Conservation (phyloP, 2,329 filamentous ascomycete species). For the Epichloe aotearoae region DNA sequence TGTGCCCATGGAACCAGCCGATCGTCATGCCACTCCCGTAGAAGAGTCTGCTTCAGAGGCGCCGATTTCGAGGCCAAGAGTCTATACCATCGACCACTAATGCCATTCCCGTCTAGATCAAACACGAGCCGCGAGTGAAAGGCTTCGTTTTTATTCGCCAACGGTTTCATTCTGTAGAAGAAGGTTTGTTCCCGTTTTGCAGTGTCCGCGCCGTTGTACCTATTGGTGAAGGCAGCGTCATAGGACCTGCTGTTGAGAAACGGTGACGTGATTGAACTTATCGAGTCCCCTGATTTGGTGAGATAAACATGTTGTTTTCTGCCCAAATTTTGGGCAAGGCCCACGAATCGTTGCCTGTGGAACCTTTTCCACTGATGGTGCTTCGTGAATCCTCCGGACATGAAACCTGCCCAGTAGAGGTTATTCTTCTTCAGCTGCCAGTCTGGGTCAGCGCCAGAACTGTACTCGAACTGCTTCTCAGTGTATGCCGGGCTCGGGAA, state of each 20-base stretch:
- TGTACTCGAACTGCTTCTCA: slow-evolving; percentile 28
- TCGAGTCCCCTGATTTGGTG: too few species aligned
- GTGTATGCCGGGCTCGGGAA: slow-evolving; percentile 38
- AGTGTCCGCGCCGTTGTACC: too few species aligned
- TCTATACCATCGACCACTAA: too few species aligned
- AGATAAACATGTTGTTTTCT: not conserved
- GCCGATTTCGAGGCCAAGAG: too few species aligned
- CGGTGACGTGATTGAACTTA: slow-evolving; percentile 6
- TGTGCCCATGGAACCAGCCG: slow-evolving; percentile 42
- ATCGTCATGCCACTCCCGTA: slow-evolving; percentile 46
- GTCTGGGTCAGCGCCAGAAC: slow-evolving; percentile 23
- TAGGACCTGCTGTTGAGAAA: slow-evolving; percentile 21
- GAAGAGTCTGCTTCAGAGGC: not conserved
- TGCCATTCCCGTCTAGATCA: too few species aligned
- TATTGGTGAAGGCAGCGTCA: slow-evolving; percentile 29
- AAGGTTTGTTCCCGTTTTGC: too few species aligned
- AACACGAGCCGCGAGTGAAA: too few species aligned
- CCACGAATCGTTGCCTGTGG: slow-evolving; percentile 35
- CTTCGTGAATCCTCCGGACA: slow-evolving; percentile 31
- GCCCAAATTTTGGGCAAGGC: slow-evolving; percentile 21
- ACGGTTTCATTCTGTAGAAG: too few species aligned
- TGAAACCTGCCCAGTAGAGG: slow-evolving; percentile 45
- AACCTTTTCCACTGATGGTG: slow-evolving; percentile 24
- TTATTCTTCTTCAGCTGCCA: slow-evolving; percentile 38
- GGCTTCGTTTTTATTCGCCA: too few species aligned